phyloP scores from a whole-genome alignment of 164 flowering plant species.

The Tinospora cordifolia region DNA sequence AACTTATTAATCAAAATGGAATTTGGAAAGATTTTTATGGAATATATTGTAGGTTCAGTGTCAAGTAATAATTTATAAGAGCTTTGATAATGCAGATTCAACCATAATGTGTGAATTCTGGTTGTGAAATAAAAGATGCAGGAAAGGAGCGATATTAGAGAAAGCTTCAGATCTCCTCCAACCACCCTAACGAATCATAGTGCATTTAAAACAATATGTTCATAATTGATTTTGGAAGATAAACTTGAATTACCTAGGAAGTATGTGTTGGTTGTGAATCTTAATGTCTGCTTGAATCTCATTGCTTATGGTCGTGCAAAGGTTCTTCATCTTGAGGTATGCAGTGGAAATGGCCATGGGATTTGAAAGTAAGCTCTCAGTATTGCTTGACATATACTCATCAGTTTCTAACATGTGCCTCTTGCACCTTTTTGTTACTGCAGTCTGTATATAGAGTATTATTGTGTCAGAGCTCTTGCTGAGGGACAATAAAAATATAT shows the following conservation, averaged over 20 bases:
- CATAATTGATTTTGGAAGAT: conserved; percentile 6
- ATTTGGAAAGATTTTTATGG: background rate
- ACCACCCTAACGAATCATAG: background rate
- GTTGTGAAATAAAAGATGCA: background rate
- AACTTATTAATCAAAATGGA: background rate
- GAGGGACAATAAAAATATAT: too few relatives aligned
- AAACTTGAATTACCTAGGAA: conserved; percentile 64
- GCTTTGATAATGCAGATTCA: background rate
- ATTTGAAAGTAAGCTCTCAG: conserved; percentile 60
- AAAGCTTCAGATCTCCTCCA: background rate
- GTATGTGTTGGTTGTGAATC: conserved; percentile 76
- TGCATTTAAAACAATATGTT: background rate
- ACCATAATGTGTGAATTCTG: background rate
- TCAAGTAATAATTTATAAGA: background rate
- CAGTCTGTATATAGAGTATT: conserved; percentile 42
- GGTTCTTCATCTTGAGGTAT: conserved; percentile 75
- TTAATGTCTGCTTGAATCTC: conserved; percentile 81
- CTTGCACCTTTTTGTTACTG: conserved; percentile 67
- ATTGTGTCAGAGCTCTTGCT: conserved; percentile 1
- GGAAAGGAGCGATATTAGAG: background rate
- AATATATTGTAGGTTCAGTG: background rate
- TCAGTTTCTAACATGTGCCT: conserved; percentile 84
- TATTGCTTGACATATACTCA: conserved; percentile 66
- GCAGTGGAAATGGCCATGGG: conserved; percentile 61
- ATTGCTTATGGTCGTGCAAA: conserved; percentile 52